Conservation (phyloP, 768 basidiomycete genomes). For the Amanita brunnescens region DNA sequence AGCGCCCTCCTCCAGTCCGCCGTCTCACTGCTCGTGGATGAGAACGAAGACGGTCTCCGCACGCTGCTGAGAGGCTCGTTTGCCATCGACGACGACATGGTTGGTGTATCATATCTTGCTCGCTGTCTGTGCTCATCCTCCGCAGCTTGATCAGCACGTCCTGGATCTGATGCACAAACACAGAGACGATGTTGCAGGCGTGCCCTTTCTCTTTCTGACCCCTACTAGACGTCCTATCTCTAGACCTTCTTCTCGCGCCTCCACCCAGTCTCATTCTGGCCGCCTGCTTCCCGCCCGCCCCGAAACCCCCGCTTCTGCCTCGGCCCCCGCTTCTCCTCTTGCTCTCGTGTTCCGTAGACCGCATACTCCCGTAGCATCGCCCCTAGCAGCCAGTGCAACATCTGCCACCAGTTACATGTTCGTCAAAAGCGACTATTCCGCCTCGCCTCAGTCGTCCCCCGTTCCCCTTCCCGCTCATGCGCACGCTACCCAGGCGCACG, state of each 20-base stretch:
- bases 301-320: slow-evolving; percentile 65
- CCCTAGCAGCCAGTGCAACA: slow-evolving; percentile 50
- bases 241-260: slow-evolving; percentile 73
- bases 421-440: slow-evolving; percentile 41
- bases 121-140: slow-evolving; percentile 11
- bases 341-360: slow-evolving; percentile 67
- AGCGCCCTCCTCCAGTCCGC: slow-evolving; percentile 62
- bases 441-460: slow-evolving; percentile 54
- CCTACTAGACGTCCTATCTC: slow-evolving; percentile 73
- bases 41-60: slow-evolving; percentile 86
- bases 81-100: slow-evolving; percentile 60
- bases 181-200: slow-evolving; percentile 74
- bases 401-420: slow-evolving; percentile 49
- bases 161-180: slow-evolving; percentile 96
- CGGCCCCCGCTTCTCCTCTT: slow-evolving; percentile 71
- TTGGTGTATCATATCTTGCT: slow-evolving; percentile 26
- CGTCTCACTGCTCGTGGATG: slow-evolving; percentile 62
- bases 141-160: slow-evolving; percentile 77
- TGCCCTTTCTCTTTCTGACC: slow-evolving; percentile 77
- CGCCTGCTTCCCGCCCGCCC: slow-evolving; percentile 56
- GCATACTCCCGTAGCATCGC: slow-evolving; percentile 72
- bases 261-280: slow-evolving; percentile 61
- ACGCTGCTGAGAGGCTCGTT: slow-evolving; percentile 59
- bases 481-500: slow-evolving; percentile 43
- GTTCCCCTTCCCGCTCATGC: slow-evolving; percentile 51